phyloP scores from a whole-genome alignment of 2,329 filamentous ascomycete species.

The Nemania diffusa region DNA sequence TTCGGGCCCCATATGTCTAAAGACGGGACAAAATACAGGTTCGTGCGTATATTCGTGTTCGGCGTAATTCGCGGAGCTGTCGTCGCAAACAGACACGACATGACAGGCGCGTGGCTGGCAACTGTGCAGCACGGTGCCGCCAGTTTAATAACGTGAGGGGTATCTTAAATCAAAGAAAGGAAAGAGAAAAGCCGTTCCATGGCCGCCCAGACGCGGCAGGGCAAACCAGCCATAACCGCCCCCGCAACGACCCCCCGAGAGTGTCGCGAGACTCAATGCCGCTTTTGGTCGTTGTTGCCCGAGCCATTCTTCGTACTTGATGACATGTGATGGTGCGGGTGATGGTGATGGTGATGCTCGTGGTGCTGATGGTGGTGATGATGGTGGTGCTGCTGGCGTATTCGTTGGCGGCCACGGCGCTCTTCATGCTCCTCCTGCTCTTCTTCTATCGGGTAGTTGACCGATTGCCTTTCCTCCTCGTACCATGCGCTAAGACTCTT shows the following conservation, averaged over 20 bases:
- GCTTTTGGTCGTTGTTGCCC: conserved; percentile 41
- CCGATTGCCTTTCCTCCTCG: conserved; percentile 64
- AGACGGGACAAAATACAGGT: conserved; percentile 11
- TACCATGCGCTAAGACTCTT: conserved; percentile 70
- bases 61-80: conserved; percentile 6
- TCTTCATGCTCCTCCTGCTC: conserved; percentile 54
- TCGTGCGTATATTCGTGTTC: conserved; percentile 15
- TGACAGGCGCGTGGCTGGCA: not conserved
- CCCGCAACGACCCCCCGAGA: not conserved
- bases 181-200: conserved; percentile 32
- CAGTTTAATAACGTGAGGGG: conserved; percentile 43
- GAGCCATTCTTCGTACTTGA: conserved; percentile 37
- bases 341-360: conserved; percentile 36
- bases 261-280: conserved; percentile 35
- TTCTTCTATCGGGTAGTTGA: conserved; percentile 57
- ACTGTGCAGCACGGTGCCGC: conserved; percentile 10
- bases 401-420: conserved; percentile 54
- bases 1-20: conserved; percentile 16
- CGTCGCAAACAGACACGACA: not conserved
- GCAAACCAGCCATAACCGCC: not conserved
- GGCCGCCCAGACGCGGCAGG: not conserved
- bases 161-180: conserved; percentile 40
- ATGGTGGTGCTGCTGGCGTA: conserved; percentile 44
- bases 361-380: conserved; percentile 39
- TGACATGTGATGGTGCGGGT: conserved; percentile 35